Evolutionary conservation across 2,329 filamentous ascomycete genomes (phyloP).

Genomic region (Aureobasidium zeae): DNA sequence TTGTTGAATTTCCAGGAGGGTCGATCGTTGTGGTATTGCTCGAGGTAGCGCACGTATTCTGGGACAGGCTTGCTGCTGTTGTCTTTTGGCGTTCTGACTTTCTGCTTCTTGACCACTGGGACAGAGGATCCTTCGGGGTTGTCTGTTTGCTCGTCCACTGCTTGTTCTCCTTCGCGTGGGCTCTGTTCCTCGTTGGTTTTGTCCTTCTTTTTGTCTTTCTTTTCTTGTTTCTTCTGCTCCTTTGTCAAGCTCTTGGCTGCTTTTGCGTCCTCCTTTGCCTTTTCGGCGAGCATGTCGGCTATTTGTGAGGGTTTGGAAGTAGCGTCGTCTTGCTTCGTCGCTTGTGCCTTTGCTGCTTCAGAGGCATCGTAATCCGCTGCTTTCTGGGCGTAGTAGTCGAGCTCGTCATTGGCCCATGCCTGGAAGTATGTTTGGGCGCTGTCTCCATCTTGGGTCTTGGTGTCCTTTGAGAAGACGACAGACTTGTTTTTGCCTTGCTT

Average conservation of each 20-base stretch:
- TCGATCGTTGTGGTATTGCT: slow-evolving; percentile 61
- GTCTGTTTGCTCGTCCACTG: slow-evolving; percentile 29
- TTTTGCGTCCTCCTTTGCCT: slow-evolving; percentile 9
- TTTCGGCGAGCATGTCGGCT: slow-evolving; percentile 13
- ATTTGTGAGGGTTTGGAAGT: background rate
- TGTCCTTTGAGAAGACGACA: slow-evolving; percentile 56
- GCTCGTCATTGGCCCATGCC: slow-evolving; percentile 36
- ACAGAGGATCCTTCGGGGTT: background rate
- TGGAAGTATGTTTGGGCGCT: slow-evolving; percentile 45
- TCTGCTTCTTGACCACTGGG: slow-evolving; percentile 11
- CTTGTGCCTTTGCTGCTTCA: slow-evolving; percentile 21
- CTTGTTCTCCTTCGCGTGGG: slow-evolving; percentile 18
- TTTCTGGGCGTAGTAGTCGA: slow-evolving; percentile 12
- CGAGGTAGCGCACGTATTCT: slow-evolving; percentile 66
- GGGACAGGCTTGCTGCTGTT: slow-evolving; percentile 26
- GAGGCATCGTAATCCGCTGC: slow-evolving; percentile 19
- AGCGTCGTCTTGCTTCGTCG: slow-evolving; percentile 1
- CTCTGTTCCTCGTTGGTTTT: background rate
- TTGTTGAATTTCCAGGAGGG: slow-evolving; percentile 93
- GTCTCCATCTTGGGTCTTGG: slow-evolving; percentile 49
- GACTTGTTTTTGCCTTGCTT: slow-evolving; percentile 41
- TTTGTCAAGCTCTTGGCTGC: background rate
- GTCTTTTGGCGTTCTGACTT: slow-evolving; percentile 18
- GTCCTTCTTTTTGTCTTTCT: slow-evolving; percentile 25
- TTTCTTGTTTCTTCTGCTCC: slow-evolving; percentile 27